These are phyloP conservation scores for Erythrophleum fordii DNA, from an alignment of 306 rosid genomes.

Conservation along the genomic window DNA sequence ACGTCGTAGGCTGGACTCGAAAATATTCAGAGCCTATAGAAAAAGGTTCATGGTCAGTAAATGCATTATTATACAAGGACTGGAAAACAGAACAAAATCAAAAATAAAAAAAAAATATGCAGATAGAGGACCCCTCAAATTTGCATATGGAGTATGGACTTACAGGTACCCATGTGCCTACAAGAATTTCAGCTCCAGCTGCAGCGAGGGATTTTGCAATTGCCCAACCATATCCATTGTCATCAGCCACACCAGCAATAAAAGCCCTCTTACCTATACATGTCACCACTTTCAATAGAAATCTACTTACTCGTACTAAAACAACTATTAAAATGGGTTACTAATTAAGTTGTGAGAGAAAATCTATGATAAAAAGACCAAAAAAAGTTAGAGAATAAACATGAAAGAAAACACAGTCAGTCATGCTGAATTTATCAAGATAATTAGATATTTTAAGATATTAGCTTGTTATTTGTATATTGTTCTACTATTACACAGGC, in stretches of 20 bases:
- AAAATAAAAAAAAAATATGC: neutral
- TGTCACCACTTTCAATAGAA: conserved; percentile 22
- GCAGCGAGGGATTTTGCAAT: conserved; percentile 98
- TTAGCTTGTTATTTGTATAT: neutral
- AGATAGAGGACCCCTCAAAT: neutral
- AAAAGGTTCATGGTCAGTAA: conserved; percentile 40
- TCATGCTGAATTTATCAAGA: conserved; percentile 16
- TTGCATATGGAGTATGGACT: conserved; percentile 45
- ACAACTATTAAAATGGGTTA: neutral
- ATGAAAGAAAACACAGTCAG: neutral
- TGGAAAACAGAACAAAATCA: conserved; percentile 2
- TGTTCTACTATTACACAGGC: conserved; percentile 12
- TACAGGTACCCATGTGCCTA: conserved; percentile 99
- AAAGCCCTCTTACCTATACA: conserved; percentile 88
- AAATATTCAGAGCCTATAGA: conserved; percentile 84
- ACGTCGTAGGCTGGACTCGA: conserved; percentile 90
- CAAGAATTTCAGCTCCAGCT: conserved; percentile 97
- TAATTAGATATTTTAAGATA: conserved; percentile 14
- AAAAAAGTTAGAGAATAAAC: neutral
- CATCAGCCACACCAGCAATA: conserved; percentile 98
- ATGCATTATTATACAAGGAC: conserved; percentile 23
- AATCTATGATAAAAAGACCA: conserved; percentile 14
- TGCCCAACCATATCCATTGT: conserved; percentile 98
- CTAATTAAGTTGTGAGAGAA: neutral
- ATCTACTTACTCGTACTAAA: neutral